Percentiles rank a stretch among this genome's conserved stretches.
These are phyloP conservation scores for Podaxis sp. DNA, from an alignment of 768 basidiomycete genomes.

Conservation along the genomic window DNA sequence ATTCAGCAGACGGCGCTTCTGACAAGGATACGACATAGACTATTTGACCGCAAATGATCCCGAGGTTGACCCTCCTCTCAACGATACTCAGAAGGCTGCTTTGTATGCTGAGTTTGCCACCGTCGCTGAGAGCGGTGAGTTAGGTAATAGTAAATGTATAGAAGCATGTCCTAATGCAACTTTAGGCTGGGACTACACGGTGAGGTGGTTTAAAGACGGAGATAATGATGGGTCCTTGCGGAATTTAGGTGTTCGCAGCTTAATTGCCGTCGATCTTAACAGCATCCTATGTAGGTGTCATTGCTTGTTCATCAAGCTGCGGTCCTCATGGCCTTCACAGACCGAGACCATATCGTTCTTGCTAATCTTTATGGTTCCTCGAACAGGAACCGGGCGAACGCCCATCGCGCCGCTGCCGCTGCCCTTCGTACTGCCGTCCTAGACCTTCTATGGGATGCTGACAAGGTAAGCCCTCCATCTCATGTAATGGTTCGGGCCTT, in stretches of 20 bases:
- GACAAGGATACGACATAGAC: slow-evolving; percentile 43
- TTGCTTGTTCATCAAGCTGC: slow-evolving; percentile 11
- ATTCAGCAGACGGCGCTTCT: not conserved
- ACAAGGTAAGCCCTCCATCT: slow-evolving; percentile 40
- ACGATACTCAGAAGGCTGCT: slow-evolving; percentile 54
- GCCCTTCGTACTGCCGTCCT: slow-evolving; percentile 68
- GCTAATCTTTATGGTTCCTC: slow-evolving; percentile 58
- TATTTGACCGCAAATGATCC: slow-evolving; percentile 77
- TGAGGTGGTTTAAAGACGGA: slow-evolving; percentile 44
- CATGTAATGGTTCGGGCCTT: not conserved
- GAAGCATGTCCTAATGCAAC: not conserved
- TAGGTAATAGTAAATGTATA: slow-evolving; percentile 14
- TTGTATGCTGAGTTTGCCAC: slow-evolving; percentile 88
- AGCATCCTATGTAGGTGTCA: slow-evolving; percentile 72
- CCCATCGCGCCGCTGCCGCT: slow-evolving; percentile 58
- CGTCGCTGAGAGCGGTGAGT: slow-evolving; percentile 79
- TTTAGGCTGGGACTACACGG: slow-evolving; percentile 52
- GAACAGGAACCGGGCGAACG: slow-evolving; percentile 40
- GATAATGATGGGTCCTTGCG: slow-evolving; percentile 53
- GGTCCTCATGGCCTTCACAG: slow-evolving; percentile 32
- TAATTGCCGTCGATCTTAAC: slow-evolving; percentile 78
- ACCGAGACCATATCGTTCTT: slow-evolving; percentile 61
- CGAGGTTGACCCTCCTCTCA: slow-evolving; percentile 50
- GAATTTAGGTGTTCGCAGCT: slow-evolving; percentile 67
- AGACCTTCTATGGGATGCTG: slow-evolving; percentile 83